These are phyloP conservation scores for Pugionium dolabratum DNA, from an alignment of 345 rosid genomes.

Conservation along the genomic window DNA sequence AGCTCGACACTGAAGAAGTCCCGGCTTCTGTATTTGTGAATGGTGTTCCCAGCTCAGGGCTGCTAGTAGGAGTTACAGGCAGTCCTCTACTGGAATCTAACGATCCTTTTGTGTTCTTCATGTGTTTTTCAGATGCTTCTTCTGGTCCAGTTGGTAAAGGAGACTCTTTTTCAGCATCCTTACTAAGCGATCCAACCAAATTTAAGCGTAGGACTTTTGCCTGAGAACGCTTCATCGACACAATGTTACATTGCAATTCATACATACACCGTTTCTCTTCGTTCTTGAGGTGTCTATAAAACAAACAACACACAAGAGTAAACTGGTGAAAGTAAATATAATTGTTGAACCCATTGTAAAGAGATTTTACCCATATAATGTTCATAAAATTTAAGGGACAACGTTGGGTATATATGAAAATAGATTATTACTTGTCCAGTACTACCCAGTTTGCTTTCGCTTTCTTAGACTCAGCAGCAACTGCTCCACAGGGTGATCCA, in stretches of 20 bases:
- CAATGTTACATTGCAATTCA: constrained; percentile 96
- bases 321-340: too few relatives aligned
- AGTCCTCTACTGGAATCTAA: constrained; percentile 58
- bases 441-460: constrained; percentile 88
- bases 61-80: constrained; percentile 67
- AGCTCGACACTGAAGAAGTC: constrained; percentile 93
- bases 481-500: constrained; percentile 85
- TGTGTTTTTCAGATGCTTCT: constrained; percentile 41
- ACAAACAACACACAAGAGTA: constrained; percentile 4
- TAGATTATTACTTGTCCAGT: constrained; percentile 71
- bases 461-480: constrained; percentile 82
- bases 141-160: constrained; percentile 46
- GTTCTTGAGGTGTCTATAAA: constrained; percentile 71
- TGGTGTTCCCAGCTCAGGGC: constrained; percentile 93
- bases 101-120: constrained; percentile 44
- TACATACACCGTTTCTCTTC: constrained; percentile 89
- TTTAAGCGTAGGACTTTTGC: constrained; percentile 91
- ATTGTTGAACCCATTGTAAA: not conserved
- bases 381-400: not conserved
- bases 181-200: constrained; percentile 70
- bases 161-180: constrained; percentile 22
- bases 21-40: constrained; percentile 91
- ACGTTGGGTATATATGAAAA: not conserved
- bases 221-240: constrained; percentile 81
- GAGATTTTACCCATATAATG: not conserved